Evolutionary conservation across 73 alveolate genomes (phyloP), one percentile per base, ranked within the genome.

Genomic region (Paramecium sexaurelia): DNA sequence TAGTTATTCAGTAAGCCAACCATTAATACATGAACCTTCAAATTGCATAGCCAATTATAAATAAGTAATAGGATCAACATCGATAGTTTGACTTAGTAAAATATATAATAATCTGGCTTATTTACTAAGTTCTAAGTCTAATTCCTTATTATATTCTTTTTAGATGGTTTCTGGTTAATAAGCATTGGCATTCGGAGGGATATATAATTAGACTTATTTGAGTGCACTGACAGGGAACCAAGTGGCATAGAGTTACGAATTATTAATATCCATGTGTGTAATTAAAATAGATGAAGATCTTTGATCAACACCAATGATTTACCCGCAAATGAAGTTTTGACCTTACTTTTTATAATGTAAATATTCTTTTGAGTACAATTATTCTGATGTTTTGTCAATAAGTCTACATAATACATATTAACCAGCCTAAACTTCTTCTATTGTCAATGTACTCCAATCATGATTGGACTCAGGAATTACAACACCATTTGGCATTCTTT

Each of bases 401-500:
- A 95, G 35, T 71, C 93, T 94, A 78, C 96, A 98, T 2, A 95
- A 43, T 29, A 95, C 96, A 93, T 95, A 94, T 29, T 95, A 20
- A 11, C 96, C 98, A 41, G 95, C 97, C 37, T 89, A 84, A 45
- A 95, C 95, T 84, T 96, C 98, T 67, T 96, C 99, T 7, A 94
- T 92, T 91, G 95, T 87, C 33, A 96, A 90, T 0, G 98, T 94
- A 39, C 96, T 40, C 99, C 99, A 96, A 55, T 96, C 98, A 56
- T 95, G 95, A 84, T 95, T 94, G 1, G 96, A 97, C 36, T 95
- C 98, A 7, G 98, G 99, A 51, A 94, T 55, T 24, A 92, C 94
- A n/a, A 94, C 88, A n/a, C 99, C 99, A 41, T 94, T 84, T 11
- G 99, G 99, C 68, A 96, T 29, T 55, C 95, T 94, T 86, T 93